Evolutionary conservation across 805 yeast species (phyloP).

Genomic region (Lipomyces spencermartinsiae): DNA sequence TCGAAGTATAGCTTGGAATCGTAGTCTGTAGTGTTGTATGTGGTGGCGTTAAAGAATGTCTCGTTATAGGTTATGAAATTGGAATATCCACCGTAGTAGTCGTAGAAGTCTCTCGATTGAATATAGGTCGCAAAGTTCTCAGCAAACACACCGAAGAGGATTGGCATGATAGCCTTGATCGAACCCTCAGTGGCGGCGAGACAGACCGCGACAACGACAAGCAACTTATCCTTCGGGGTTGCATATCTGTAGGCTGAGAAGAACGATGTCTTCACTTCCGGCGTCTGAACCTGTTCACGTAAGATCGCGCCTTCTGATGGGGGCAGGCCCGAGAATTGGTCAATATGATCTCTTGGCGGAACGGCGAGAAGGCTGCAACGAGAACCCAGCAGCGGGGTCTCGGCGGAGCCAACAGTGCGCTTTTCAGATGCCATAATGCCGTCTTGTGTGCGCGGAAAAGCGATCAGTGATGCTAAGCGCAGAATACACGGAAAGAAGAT

Average conservation of each 20-base stretch:
- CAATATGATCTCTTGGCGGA: slow-evolving; percentile 13
- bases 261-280: slow-evolving; percentile 39
- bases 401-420: slow-evolving; percentile 14
- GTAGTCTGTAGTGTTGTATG: slow-evolving; percentile 6
- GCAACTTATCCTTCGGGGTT: slow-evolving; percentile 15
- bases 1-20: slow-evolving; percentile 15
- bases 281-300: slow-evolving; percentile 44
- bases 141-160: slow-evolving; percentile 50
- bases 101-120: slow-evolving; percentile 31
- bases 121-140: slow-evolving; percentile 47
- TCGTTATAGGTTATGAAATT: slow-evolving; percentile 22
- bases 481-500: too few species aligned
- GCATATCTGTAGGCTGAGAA: slow-evolving; percentile 48
- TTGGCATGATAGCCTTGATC: slow-evolving; percentile 46
- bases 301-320: slow-evolving; percentile 46
- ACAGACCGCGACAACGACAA: slow-evolving; percentile 22
- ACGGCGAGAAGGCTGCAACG: slow-evolving; percentile 7
- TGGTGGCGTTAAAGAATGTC: slow-evolving; percentile 13
- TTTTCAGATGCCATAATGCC: slow-evolving; percentile 15
- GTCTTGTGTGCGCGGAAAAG: too few species aligned
- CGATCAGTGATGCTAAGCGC: too few species aligned
- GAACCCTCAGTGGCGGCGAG: slow-evolving; percentile 34
- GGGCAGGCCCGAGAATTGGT: slow-evolving; percentile 41
- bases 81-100: slow-evolving; percentile 33
- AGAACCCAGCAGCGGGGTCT: slow-evolving; percentile 21